phyloP scores from a whole-genome alignment of 1,139 yeast genomes.

The Magnusiomyces fungicola region DNA sequence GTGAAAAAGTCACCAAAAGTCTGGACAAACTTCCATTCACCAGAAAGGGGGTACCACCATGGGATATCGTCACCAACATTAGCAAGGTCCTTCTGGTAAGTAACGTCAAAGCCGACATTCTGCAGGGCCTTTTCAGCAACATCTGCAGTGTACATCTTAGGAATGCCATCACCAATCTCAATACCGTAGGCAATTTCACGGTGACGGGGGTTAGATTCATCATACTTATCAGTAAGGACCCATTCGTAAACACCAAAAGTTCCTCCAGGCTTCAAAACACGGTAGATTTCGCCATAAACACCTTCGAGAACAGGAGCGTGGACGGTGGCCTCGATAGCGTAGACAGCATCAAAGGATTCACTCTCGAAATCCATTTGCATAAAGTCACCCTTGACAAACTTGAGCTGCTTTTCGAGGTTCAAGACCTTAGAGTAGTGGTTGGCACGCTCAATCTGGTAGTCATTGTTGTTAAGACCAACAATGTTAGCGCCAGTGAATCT shows the following conservation, averaged over 20 bases:
- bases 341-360: conserved; percentile 88
- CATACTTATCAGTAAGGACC: conserved; percentile 96
- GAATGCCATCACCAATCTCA: conserved; percentile 97
- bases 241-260: conserved; percentile 96
- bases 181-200: conserved; percentile 95
- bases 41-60: conserved; percentile 96
- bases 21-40: conserved; percentile 87
- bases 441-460: conserved; percentile 89
- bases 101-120: conserved; percentile 80
- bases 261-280: conserved; percentile 97
- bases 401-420: conserved; percentile 63
- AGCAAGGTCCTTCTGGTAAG: conserved; percentile 74
- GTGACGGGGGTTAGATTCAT: conserved; percentile 79
- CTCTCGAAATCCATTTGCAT: conserved; percentile 98
- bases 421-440: conserved; percentile 65
- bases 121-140: conserved; percentile 85
- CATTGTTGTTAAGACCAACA: conserved; percentile 93
- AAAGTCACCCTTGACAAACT: conserved; percentile 94
- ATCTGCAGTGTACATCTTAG: conserved; percentile 82
- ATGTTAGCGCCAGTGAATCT: conserved; percentile 83
- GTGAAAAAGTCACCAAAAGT: conserved; percentile 71
- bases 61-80: conserved; percentile 78
- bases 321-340: conserved; percentile 97
- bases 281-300: conserved; percentile 90
- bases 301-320: conserved; percentile 97